Percentiles rank a stretch among this genome's conserved stretches.
Conservation (phyloP, 345 rosid genomes). For the Linum usitatissimum region DNA sequence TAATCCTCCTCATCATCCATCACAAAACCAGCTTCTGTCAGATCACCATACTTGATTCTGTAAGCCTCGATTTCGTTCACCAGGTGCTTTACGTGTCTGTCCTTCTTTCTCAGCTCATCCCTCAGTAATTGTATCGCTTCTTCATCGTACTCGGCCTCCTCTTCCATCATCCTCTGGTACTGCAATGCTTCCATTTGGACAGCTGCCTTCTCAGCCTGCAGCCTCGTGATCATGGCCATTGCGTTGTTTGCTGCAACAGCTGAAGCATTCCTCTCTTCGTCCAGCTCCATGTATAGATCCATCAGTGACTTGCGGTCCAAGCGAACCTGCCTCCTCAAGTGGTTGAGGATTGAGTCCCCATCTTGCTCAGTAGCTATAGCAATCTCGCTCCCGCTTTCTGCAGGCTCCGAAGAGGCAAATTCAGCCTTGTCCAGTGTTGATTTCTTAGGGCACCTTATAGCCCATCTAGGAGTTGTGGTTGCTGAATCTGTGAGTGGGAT, state of each 20-base stretch:
- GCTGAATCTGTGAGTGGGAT: slow-evolving; percentile 65
- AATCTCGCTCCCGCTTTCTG: slow-evolving; percentile 13
- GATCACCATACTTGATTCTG: slow-evolving; percentile 41
- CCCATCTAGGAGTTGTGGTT: slow-evolving; percentile 48
- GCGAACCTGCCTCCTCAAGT: slow-evolving; percentile 39
- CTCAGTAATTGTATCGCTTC: slow-evolving; percentile 63
- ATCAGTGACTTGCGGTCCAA: slow-evolving; percentile 76
- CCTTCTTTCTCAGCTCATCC: slow-evolving; percentile 41
- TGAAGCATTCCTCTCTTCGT: slow-evolving; percentile 84
- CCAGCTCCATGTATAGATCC: slow-evolving; percentile 76
- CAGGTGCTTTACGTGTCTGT: slow-evolving; percentile 45
- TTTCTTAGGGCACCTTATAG: slow-evolving; percentile 32
- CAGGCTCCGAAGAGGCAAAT: slow-evolving; percentile 27
- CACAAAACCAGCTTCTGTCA: slow-evolving; percentile 28
- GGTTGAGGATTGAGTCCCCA: slow-evolving; percentile 21
- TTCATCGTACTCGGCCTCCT: slow-evolving; percentile 83
- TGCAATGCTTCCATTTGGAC: slow-evolving; percentile 97
- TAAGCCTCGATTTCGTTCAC: slow-evolving; percentile 63
- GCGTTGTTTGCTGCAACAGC: slow-evolving; percentile 89
- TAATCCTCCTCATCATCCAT: slow-evolving; percentile 17
- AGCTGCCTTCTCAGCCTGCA: slow-evolving; percentile 83
- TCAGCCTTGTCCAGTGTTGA: slow-evolving; percentile 43
- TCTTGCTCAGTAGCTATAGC: slow-evolving; percentile 31
- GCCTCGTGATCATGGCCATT: slow-evolving; percentile 86
- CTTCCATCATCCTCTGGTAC: slow-evolving; percentile 98